These are phyloP conservation scores for Hypsizygus marmoreus DNA, from an alignment of 768 basidiomycete genomes.

Conservation along the genomic window DNA sequence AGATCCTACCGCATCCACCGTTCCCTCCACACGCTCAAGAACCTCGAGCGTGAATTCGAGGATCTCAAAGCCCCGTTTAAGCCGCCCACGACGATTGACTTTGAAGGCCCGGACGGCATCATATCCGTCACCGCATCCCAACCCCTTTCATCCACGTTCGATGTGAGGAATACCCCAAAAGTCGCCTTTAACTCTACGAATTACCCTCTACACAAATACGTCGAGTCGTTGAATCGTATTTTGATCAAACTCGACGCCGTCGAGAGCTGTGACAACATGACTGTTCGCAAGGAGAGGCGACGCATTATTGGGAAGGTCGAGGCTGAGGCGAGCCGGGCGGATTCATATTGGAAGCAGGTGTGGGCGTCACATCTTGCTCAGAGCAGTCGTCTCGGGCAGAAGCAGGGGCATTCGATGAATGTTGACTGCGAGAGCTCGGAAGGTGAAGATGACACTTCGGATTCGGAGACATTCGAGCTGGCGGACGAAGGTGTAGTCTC, in stretches of 20 bases:
- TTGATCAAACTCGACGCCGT: constrained; percentile 70
- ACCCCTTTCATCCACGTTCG: constrained; percentile 20
- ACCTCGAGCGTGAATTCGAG: constrained; percentile 46
- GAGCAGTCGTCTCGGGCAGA: no score
- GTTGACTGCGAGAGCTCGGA: no score
- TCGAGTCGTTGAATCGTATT: constrained; percentile 62
- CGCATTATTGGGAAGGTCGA: constrained; percentile 61
- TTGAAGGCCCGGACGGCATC: constrained; percentile 35
- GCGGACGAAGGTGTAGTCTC: no score
- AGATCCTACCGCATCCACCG: constrained; percentile 43
- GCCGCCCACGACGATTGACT: constrained; percentile 50
- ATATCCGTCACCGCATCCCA: constrained; percentile 26
- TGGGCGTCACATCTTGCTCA: constrained; percentile 31
- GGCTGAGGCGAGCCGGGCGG: constrained; percentile 55
- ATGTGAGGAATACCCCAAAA: constrained; percentile 29
- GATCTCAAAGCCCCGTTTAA: constrained; percentile 42
- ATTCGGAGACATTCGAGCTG: no score
- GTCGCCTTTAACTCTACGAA: constrained; percentile 67
- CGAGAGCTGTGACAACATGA: constrained; percentile 59
- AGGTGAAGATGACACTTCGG: no score
- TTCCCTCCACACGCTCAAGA: constrained; percentile 41
- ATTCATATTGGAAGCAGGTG: constrained; percentile 42
- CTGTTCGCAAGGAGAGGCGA: constrained; percentile 53
- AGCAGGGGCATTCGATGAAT: no score
- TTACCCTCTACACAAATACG: constrained; percentile 59